Base-by-base conservation (phyloP, 352 stramenopile species). In the Plasmopara halstedii region DNA sequence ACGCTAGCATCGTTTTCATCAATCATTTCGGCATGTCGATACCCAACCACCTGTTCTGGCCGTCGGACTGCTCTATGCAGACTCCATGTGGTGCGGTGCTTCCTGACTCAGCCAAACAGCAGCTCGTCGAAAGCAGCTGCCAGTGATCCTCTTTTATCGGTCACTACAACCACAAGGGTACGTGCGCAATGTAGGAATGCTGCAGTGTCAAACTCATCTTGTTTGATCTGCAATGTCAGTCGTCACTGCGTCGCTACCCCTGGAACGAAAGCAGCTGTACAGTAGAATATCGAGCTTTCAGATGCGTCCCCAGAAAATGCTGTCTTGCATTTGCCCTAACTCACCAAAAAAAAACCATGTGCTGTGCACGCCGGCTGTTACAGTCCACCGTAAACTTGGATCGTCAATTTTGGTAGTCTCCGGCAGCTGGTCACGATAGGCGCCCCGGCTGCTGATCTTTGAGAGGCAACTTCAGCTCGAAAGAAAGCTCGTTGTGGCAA, bases 341-440 rank as follows among this genome's bases (percentile, higher is more conserved):
- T 29, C 6, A 53, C 41, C 20, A 37, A 53, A 49, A 62, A 26
- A 45, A 36, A 35, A 35, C 41, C 53, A 57, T 53, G 54, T 56
- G 42, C 47, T 53, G n/a, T 15, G 13, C 14, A 21, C 37, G 38
- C 55, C 55, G 50, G 25, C 44, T 59, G 55, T 23, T 42, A 27
- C 33, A 48, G 56, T 59, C 59, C 59, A 59, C 55, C 44, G 25
- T 29, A 1, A 59, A 41, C n/a, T 7, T 21, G 25, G 35, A 56
- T 39, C 52, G 50, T 52, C 45, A 45, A 57, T 64, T 64, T 64
- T 64, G 56, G 40, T 64, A 61, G 50, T 64, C 20, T 61, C 35
- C 11, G 38, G 37, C 50, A 56, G 56, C 56, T 61, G 56, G 53
- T 18, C 15, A 15, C 6, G 52, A 8, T 17, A 31, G 42, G 35